Conservation (phyloP, 2,329 filamentous ascomycete genomes). For the Gnomoniopsis smithogilvyi region DNA sequence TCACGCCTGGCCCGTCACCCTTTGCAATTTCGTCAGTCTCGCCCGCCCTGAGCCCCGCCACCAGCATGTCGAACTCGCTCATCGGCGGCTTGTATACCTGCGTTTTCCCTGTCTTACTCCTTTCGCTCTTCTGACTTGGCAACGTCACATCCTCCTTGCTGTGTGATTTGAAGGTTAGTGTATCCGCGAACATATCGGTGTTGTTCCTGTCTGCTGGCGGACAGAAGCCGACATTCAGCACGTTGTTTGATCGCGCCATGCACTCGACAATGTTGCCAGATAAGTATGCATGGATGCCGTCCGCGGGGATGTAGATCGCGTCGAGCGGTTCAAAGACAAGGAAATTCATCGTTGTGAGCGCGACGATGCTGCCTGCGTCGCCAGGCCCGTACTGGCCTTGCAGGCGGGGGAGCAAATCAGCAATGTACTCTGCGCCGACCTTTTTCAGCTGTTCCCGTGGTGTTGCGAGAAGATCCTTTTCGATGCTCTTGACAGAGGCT, state of each 20-base stretch:
- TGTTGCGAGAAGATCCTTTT: conserved; percentile 47
- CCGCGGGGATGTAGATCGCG: conserved; percentile 67
- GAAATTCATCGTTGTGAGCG: conserved; percentile 73
- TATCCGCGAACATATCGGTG: conserved; percentile 59
- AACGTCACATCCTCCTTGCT: conserved; percentile 54
- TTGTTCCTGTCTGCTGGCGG: conserved; percentile 62
- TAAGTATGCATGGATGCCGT: conserved; percentile 72
- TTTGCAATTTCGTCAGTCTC: conserved; percentile 56
- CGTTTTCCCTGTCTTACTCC: conserved; percentile 58
- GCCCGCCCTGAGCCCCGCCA: conserved; percentile 50
- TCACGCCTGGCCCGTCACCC: conserved; percentile 58
- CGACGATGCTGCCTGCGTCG: conserved; percentile 68
- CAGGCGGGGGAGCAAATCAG: conserved; percentile 61
- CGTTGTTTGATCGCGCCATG: conserved; percentile 74
- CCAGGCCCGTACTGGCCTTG: conserved; percentile 58
- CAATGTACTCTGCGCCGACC: conserved; percentile 53
- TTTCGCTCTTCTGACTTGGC: conserved; percentile 42
- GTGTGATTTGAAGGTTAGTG: conserved; percentile 63
- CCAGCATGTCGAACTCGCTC: conserved; percentile 69
- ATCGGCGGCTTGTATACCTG: conserved; percentile 63
- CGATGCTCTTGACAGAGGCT: conserved; percentile 48
- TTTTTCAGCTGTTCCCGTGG: conserved; percentile 43
- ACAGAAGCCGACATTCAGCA: conserved; percentile 73
- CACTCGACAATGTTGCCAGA: conserved; percentile 74
- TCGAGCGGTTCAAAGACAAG: conserved; percentile 63